Evolutionary conservation across 2,329 filamentous ascomycete genomes (phyloP).

Genomic region (Calonectria fujianensis): DNA sequence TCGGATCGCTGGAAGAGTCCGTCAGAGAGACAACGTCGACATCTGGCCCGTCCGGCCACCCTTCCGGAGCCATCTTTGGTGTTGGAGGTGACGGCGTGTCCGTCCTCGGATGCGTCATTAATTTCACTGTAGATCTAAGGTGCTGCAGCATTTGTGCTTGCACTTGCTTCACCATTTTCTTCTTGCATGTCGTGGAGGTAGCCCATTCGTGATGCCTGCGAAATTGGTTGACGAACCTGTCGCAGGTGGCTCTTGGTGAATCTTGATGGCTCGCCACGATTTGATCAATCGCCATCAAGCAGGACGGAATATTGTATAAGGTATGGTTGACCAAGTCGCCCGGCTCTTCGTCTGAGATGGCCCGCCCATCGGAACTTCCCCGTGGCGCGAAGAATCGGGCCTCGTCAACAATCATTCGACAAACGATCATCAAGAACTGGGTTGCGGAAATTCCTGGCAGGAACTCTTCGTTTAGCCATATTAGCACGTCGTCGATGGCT

Average conservation of each 20-base stretch:
- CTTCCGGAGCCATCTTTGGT: neutral
- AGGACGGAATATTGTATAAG: too few species aligned
- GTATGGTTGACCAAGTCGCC: too few species aligned
- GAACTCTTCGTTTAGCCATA: slow-evolving; percentile 18
- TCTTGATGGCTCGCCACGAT: neutral
- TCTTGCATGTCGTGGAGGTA: slow-evolving; percentile 5
- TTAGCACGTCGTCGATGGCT: neutral
- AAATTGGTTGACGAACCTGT: slow-evolving; percentile 1
- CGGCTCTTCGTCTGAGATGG: too few species aligned
- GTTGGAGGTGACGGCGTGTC: neutral
- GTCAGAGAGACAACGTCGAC: too few species aligned
- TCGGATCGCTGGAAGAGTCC: too few species aligned
- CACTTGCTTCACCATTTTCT: neutral
- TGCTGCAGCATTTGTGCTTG: slow-evolving; percentile 4
- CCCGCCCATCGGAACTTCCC: too few species aligned
- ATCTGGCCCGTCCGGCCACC: neutral
- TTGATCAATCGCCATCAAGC: too few species aligned
- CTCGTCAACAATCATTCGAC: slow-evolving; percentile 14
- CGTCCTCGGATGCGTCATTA: neutral
- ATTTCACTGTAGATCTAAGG: neutral
- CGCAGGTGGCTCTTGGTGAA: neutral
- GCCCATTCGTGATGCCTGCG: slow-evolving; percentile 22
- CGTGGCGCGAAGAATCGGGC: neutral
- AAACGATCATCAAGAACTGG: slow-evolving; percentile 29
- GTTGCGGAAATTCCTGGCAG: slow-evolving; percentile 3